A percentile compares a stretch with the other conserved stretches of the same genome.
Conservation (phyloP, 2,329 filamentous ascomycete species). For the Aspergillus sp. region DNA sequence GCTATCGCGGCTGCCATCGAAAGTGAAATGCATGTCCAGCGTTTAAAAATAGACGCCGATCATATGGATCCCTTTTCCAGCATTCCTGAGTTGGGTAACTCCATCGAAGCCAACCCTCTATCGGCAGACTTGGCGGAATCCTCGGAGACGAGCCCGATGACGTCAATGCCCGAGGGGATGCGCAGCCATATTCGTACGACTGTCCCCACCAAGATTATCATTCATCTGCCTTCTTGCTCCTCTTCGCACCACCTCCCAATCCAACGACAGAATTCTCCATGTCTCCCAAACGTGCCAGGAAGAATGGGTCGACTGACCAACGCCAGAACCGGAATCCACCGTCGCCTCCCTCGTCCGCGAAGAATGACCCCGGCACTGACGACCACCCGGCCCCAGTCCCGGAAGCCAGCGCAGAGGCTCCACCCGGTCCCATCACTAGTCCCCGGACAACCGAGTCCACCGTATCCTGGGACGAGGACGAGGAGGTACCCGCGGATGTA, state of each 20-base stretch:
- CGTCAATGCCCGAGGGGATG: neutral
- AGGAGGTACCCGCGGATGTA: constrained; percentile 19
- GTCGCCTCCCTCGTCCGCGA: constrained; percentile 11
- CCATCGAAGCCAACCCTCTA: too few species aligned
- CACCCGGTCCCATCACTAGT: neutral
- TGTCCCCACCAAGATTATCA: neutral
- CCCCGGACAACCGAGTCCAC: neutral
- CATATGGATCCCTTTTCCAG: neutral
- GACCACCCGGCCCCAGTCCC: neutral
- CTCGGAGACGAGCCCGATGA: neutral
- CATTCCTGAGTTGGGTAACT: neutral
- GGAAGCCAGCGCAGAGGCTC: neutral
- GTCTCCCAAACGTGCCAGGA: constrained; percentile 7
- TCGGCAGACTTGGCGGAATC: neutral
- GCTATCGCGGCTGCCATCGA: neutral
- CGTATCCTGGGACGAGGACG: constrained; percentile 20
- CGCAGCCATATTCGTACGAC: neutral
- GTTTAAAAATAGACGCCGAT: neutral
- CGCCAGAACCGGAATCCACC: constrained; percentile 1
- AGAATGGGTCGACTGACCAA: neutral
- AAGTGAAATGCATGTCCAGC: neutral
- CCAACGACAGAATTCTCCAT: constrained; percentile 2
- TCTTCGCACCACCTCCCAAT: neutral
- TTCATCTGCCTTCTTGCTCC: neutral
- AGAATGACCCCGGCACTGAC: constrained; percentile 5